phyloP scores from a whole-genome alignment of 1,284 basidiomycete species.

The Leccinum fuscescens region DNA sequence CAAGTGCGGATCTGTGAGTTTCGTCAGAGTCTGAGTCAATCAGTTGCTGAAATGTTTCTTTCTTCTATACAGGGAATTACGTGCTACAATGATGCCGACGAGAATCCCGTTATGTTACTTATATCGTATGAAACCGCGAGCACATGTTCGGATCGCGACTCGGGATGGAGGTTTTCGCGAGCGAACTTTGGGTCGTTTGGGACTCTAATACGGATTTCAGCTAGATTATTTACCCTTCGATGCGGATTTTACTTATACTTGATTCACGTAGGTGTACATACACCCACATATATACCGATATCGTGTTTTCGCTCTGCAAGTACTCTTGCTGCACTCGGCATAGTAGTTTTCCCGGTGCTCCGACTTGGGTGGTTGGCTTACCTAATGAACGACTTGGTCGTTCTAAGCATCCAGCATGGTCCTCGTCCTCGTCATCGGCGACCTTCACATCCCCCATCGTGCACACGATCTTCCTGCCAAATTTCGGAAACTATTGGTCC shows the following conservation, averaged over 20 bases:
- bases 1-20: slow-evolving; percentile 72
- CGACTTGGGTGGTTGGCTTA: slow-evolving; percentile 17
- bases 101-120: background rate
- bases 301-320: background rate
- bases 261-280: background rate
- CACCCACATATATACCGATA: too few species aligned
- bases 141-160: slow-evolving; percentile 6
- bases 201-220: slow-evolving; percentile 3
- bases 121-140: slow-evolving; percentile 2
- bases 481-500: slow-evolving; percentile 95
- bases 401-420: slow-evolving; percentile 44
- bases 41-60: slow-evolving; percentile 16
- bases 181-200: slow-evolving; percentile 1
- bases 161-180: slow-evolving; percentile 2
- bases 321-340: background rate
- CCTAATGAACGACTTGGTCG: slow-evolving; percentile 18
- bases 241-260: background rate
- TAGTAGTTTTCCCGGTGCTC: background rate
- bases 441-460: slow-evolving; percentile 90
- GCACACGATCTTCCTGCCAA: slow-evolving; percentile 90
- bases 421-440: slow-evolving; percentile 91
- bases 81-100: slow-evolving; percentile 22
- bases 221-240: background rate
- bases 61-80: slow-evolving; percentile 29
- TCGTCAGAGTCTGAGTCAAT: slow-evolving; percentile 18